phyloP scores from a whole-genome alignment of 2,329 filamentous ascomycete species.

The Alternaria ethzedia region DNA sequence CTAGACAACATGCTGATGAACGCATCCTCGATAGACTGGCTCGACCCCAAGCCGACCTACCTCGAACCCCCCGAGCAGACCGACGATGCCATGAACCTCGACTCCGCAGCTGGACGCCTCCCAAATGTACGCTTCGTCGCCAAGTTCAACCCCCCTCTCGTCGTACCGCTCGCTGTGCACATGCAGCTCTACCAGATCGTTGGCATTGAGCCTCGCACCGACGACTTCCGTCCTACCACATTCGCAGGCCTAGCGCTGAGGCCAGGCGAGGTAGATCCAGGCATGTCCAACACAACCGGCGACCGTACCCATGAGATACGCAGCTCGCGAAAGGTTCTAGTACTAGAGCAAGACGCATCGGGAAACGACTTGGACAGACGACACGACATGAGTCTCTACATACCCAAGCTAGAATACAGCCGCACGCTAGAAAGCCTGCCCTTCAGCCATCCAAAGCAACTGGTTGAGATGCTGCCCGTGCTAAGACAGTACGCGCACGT shows the following conservation, averaged over 20 bases:
- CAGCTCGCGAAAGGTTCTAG: slow-evolving; percentile 55
- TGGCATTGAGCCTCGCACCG: slow-evolving; percentile 61
- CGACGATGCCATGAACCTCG: slow-evolving; percentile 61
- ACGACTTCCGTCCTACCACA: slow-evolving; percentile 58
- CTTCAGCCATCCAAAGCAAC: slow-evolving; percentile 78
- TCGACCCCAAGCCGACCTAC: slow-evolving; percentile 71
- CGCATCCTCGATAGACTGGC: slow-evolving; percentile 67
- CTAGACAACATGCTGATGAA: slow-evolving; percentile 51
- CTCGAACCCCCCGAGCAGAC: slow-evolving; percentile 34
- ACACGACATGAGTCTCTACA: slow-evolving; percentile 67
- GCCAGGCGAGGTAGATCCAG: slow-evolving; percentile 57
- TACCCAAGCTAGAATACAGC: slow-evolving; percentile 76
- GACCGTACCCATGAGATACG: slow-evolving; percentile 58
- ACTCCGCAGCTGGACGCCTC: slow-evolving; percentile 62
- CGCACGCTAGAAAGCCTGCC: slow-evolving; percentile 71
- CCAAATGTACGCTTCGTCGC: slow-evolving; percentile 78
- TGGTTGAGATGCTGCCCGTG: slow-evolving; percentile 73
- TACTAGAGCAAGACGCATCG: slow-evolving; percentile 33
- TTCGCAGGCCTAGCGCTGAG: slow-evolving; percentile 60
- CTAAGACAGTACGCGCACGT: slow-evolving; percentile 78
- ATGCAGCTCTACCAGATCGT: slow-evolving; percentile 67
- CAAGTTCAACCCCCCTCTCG: slow-evolving; percentile 74
- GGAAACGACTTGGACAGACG: slow-evolving; percentile 32
- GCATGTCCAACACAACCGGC: slow-evolving; percentile 53
- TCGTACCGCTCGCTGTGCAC: slow-evolving; percentile 70